Base-by-base conservation (phyloP, 805 yeast genomes). In the Ogataea paradorogensis region DNA sequence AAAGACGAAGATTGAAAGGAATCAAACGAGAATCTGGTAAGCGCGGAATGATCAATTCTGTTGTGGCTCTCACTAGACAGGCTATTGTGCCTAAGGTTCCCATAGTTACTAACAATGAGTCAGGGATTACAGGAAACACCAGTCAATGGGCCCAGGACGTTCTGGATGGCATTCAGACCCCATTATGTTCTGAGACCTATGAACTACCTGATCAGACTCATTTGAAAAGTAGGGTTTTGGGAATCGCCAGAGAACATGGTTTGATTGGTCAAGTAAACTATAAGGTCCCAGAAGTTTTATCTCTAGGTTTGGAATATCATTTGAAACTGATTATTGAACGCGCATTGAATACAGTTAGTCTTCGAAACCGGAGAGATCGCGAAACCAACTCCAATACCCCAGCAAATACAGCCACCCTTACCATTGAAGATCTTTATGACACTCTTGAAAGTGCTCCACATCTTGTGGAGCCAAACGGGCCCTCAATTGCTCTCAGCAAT, bases 131-230 rank as follows among this genome's bases (percentile, higher is more conserved):
- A 10, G 62, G 56, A 13, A 77, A 76, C 50, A 74, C 86, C 24
- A 74, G 80, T 22, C 83, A 83, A 51, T 89, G 96, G 91, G 87
- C 95, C 15, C 96, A 90, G 60, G 98, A 93, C 56, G 86, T 93
- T 13, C 74, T 83, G 38, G 89, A 83, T 54, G 95, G 93, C 3
- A 75, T 87, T 40, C 88, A 85, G 50, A 77, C 93, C 1, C 91
- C 93, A 4, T 69, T 90, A 25, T 75, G 91, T 2, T 69, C 85
- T 1, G 95, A 91, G 50, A 70, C 77, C 26, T 86, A 71, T 57
- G 90, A 90, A 47, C 61, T 93, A 5, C 97, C 97, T 0, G 98
- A 91, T 49, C 70, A 72, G 28, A 89, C 81, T 32, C 73, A 73
- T 27, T 62, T 93, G 31, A 75, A 78, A 37, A 66, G 80, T 9